A percentile compares a stretch with the other conserved stretches of the same genome.
These are phyloP conservation scores for Suillus tomentosus DNA, from an alignment of 768 basidiomycete genomes.

Conservation along the genomic window DNA sequence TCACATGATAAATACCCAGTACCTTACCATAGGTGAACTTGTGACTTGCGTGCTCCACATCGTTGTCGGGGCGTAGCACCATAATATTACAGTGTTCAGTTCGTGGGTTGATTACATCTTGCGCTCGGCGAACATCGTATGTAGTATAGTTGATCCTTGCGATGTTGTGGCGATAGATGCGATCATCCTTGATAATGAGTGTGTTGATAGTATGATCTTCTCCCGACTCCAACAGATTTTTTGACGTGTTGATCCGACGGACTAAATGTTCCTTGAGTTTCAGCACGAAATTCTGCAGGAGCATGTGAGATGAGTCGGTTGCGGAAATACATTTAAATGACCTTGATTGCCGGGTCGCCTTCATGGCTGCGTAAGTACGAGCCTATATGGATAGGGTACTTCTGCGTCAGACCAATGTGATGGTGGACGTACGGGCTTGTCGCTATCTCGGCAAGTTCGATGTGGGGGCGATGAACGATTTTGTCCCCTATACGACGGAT, in stretches of 20 bases:
- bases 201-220: conserved; percentile 40
- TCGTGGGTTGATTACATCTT: neutral
- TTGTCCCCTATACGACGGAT: neutral
- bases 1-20: conserved; percentile 8
- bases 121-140: neutral
- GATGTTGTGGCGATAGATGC: neutral
- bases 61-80: neutral
- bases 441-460: neutral
- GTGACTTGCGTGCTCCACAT: neutral
- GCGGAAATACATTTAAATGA: too few species aligned
- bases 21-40: conserved; percentile 2
- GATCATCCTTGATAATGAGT: neutral
- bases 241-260: neutral
- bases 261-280: neutral
- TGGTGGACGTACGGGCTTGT: neutral
- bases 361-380: neutral
- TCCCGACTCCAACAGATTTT: neutral
- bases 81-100: neutral
- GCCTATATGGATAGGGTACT: conserved; percentile 21
- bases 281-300: neutral
- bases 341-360: neutral
- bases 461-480: neutral
- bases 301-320: too few species aligned
- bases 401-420: conserved; percentile 9
- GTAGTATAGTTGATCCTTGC: conserved; percentile 1